Conservation (phyloP, 1,284 basidiomycete genomes). For the Mixia osmundae region DNA sequence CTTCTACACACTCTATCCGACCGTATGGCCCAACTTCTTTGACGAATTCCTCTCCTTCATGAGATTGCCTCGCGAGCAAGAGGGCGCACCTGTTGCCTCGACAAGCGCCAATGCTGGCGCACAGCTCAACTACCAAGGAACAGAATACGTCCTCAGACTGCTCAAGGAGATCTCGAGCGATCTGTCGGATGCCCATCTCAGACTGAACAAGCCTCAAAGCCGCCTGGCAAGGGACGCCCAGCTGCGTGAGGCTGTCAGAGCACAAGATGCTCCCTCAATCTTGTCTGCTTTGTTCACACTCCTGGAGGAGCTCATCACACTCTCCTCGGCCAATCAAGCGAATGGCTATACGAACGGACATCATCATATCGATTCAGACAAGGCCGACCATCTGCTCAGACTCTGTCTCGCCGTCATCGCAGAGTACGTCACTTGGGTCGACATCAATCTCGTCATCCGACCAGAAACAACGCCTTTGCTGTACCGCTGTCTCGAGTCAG, state of each 20-base stretch:
- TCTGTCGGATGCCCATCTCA: slow-evolving; percentile 68
- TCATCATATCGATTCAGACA: no score
- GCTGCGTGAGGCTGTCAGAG: slow-evolving; percentile 70
- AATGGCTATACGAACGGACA: slow-evolving; percentile 5
- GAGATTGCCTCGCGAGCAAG: no score
- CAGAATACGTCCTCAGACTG: slow-evolving; percentile 62
- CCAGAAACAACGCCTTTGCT: slow-evolving; percentile 66
- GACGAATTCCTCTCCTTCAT: slow-evolving; percentile 45
- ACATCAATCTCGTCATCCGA: slow-evolving; percentile 86
- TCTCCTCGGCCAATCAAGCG: slow-evolving; percentile 5
- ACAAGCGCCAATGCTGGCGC: slow-evolving; percentile 28
- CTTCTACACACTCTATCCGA: slow-evolving; percentile 70
- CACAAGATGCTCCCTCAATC: slow-evolving; percentile 56
- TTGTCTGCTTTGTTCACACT: slow-evolving; percentile 70
- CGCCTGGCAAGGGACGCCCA: slow-evolving; percentile 55
- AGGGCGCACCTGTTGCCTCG: slow-evolving; percentile 27
- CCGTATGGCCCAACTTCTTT: slow-evolving; percentile 62
- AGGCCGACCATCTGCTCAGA: not conserved
- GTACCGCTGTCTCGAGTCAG: slow-evolving; percentile 41
- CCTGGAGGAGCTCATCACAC: slow-evolving; percentile 45
- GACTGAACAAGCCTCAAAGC: slow-evolving; percentile 36
- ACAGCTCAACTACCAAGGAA: slow-evolving; percentile 51
- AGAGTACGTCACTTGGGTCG: slow-evolving; percentile 64
- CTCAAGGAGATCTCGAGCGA: slow-evolving; percentile 78
- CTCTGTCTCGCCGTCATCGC: slow-evolving; percentile 20